phyloP scores from a whole-genome alignment of 129 eudicot species.

The Flaveria brownii region DNA sequence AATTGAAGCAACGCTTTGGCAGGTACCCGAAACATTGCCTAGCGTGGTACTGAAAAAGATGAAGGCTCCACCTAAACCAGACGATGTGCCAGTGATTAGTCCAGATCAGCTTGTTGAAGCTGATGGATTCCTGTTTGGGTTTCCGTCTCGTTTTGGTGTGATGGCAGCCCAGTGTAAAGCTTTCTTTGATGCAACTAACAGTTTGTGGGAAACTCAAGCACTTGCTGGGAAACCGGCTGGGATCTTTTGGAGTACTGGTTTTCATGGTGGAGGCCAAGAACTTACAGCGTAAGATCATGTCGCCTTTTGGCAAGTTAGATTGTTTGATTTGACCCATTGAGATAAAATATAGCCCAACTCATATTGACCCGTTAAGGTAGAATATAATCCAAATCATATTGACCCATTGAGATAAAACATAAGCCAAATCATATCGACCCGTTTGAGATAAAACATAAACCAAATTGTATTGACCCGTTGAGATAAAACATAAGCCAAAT shows the following conservation, averaged over 20 bases:
- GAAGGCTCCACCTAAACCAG: conserved; percentile 79
- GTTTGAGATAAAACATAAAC: not conserved
- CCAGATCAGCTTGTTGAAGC: conserved; percentile 81
- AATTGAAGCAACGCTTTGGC: conserved; percentile 89
- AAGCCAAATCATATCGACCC: not conserved
- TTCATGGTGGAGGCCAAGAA: conserved; percentile 91
- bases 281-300: conserved; percentile 66
- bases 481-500: not conserved
- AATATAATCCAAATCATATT: too few species aligned
- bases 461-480: not conserved
- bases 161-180: conserved; percentile 92
- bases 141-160: conserved; percentile 89
- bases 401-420: not conserved
- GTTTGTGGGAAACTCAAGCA: conserved; percentile 64
- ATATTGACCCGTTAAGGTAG: too few species aligned
- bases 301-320: not conserved
- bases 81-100: conserved; percentile 68
- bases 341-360: not conserved
- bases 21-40: conserved; percentile 85
- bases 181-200: conserved; percentile 71
- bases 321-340: not conserved
- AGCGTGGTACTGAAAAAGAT: conserved; percentile 55
- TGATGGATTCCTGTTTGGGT: conserved; percentile 85
- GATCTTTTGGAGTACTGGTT: conserved; percentile 95
- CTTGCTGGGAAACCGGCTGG: conserved; percentile 98